Evolutionary conservation across 2,329 filamentous ascomycete species (phyloP), one percentile per base, ranked within the genome.

Genomic region (Blumeria hordei): DNA sequence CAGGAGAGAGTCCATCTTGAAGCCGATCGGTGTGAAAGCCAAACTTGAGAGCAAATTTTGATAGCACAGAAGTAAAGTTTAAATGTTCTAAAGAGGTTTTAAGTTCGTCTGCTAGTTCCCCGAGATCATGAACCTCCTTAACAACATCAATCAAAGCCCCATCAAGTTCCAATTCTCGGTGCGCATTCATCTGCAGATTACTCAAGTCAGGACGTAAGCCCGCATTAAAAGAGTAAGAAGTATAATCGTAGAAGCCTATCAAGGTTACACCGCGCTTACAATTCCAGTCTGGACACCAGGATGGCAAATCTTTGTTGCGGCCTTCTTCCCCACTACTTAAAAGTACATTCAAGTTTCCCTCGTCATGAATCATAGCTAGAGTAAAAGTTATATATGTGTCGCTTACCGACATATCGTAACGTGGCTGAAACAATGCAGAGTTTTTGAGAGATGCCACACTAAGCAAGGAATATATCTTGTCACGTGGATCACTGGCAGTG

Each of bases 271-370:
- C 33, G 16, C 47, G 28, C 11, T 35, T 51, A 28, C 47, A 51
- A 11, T 11, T 51, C 47, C 47, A 54, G 36, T 54, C 52, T 21
- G 52, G 52, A 33, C 36, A 41, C 52, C 52, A 54, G 16, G 52
- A 54, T 32, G 52, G 52, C 10, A 54, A 43, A n/a, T 39, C 33
- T 34, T 54, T 54, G 44, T 34, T 39, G 34, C 36, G 36, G 12
- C 11, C n/a, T 35, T 21, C 18, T 53, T 35, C 50, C 21, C 36
- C 50, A 53, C 28, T 52, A n/a, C 28, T 53, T 18, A 35, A 21
- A 6, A 53, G 34, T 12, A 53, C 36, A 37, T 37, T 53, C 8
- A 53, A 11, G 8, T 35, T 21, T 11, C 35, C 39, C 28, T 35
- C 50, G 21, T 35, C 50, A 10, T 35, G 44, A 14, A 47, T 47